phyloP scores from a whole-genome alignment of 164 flowering plant species.

The Stephania yunnanensis region DNA sequence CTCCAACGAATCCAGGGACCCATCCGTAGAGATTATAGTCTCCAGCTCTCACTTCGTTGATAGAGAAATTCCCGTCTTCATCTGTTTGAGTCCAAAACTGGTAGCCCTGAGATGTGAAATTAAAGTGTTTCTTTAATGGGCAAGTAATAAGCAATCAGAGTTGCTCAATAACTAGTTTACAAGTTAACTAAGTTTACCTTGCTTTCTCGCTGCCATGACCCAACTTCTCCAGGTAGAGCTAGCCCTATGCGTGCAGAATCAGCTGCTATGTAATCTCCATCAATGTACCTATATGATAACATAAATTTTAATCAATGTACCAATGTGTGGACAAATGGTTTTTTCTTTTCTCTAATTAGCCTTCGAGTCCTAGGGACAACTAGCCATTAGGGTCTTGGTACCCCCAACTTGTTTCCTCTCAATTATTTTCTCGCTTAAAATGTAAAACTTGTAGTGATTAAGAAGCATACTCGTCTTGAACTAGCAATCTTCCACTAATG shows the following conservation, averaged over 20 bases:
- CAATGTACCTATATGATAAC: constrained; percentile 22
- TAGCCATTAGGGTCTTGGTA: too few relatives aligned
- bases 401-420: too few relatives aligned
- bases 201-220: constrained; percentile 89
- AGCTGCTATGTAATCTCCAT: constrained; percentile 36
- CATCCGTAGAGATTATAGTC: constrained; percentile 73
- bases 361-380: too few relatives aligned
- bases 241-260: constrained; percentile 66
- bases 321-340: not conserved
- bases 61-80: constrained; percentile 47
- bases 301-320: not conserved
- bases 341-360: too few relatives aligned
- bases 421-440: not conserved
- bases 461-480: constrained; percentile 49
- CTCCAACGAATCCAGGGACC: constrained; percentile 78
- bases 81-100: constrained; percentile 81
- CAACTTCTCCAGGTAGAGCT: constrained; percentile 69
- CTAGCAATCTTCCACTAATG: constrained; percentile 54
- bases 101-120: constrained; percentile 44
- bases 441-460: not conserved
- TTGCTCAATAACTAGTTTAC: not conserved
- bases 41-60: constrained; percentile 41
- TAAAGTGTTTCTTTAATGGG: not conserved
- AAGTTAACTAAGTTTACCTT: constrained; percentile 35
- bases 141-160: not conserved